phyloP scores from a whole-genome alignment of 192 early-diverging fungal genomes.

The Entrophospora sp. region DNA sequence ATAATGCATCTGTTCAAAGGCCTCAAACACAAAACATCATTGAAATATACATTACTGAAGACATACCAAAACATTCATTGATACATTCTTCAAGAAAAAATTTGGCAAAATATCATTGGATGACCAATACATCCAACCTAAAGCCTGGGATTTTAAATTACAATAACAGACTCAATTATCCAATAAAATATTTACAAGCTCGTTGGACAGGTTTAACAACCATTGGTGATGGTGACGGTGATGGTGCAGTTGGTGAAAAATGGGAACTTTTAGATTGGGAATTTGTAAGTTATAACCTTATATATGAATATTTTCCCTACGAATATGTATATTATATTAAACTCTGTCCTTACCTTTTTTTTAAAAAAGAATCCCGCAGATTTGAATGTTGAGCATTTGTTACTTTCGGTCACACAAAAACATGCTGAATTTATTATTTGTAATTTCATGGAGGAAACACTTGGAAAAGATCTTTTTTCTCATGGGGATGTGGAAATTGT shows the following conservation, averaged over 20 bases:
- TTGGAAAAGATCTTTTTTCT: not conserved
- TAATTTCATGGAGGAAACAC: not conserved
- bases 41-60: not conserved
- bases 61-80: not conserved
- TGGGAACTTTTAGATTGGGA: constrained; percentile 14
- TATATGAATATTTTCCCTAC: not conserved
- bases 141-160: not conserved
- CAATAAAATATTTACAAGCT: not conserved
- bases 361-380: constrained; percentile 9
- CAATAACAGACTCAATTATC: constrained; percentile 5
- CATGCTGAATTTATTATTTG: not conserved
- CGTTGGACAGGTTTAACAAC: constrained; percentile 4
- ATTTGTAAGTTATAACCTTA: not conserved
- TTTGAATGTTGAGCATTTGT: constrained; percentile 8
- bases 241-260: not conserved
- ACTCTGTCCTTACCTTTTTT: not conserved
- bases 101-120: not conserved
- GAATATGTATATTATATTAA: not conserved
- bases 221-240: too few relatives aligned
- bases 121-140: not conserved
- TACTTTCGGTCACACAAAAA: not conserved
- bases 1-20: not conserved
- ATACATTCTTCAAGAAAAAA: not conserved
- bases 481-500: constrained; percentile 1
- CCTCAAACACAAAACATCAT: not conserved